Evolutionary conservation across 129 eudicot species (phyloP), one percentile per base, ranked within the genome.

Genomic region (sunflower (Helianthus annuus)): DNA sequence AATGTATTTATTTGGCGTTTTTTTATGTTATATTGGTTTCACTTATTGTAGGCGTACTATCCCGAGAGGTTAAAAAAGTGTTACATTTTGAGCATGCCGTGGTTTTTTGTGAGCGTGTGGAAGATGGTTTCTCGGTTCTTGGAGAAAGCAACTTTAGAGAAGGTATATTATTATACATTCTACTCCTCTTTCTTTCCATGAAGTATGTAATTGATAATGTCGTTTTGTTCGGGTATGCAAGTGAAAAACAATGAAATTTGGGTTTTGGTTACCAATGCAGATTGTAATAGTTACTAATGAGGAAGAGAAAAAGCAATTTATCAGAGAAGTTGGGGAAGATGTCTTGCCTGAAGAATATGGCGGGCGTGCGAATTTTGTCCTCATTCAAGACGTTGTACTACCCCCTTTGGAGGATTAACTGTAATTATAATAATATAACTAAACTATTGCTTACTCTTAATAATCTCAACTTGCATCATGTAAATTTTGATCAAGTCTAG

Each of bases 311-410:
- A 53, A 48, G 60, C 85, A 80, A 71, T 80, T 88, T 69, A 45
- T 88, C 4, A 66, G 68, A 56, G 81, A 81, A 22, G 76, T 88
- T 16, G 84, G 89, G 2, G 91, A 88, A 78, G 96, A 85, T 55
- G 79, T 66, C 2, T 73, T 88, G 68, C 91, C 96, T 2, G 87
- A 78, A 81, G 96, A 88, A 79, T 81, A 75, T 55, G 91, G 91
- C 6, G 96, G 96, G 54, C 66, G 32, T 19, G 80, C 89, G 4
- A 85, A 83, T 64, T 62, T 85, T 29, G 73, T 85, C 5, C 67
- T 78, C 27, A 54, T 88, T 7, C 96, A 88, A 73, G 88, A 88
- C 22, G 84, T 70, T 54, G 70, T 66, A 56, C 13, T 82, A 24
- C 34, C 86, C 32, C 75, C 84, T 48, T 14, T 67, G 48, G 77